Conservation (phyloP, 371 early-diverging fungal genomes). For the Syncephalastrum racemosum region DNA sequence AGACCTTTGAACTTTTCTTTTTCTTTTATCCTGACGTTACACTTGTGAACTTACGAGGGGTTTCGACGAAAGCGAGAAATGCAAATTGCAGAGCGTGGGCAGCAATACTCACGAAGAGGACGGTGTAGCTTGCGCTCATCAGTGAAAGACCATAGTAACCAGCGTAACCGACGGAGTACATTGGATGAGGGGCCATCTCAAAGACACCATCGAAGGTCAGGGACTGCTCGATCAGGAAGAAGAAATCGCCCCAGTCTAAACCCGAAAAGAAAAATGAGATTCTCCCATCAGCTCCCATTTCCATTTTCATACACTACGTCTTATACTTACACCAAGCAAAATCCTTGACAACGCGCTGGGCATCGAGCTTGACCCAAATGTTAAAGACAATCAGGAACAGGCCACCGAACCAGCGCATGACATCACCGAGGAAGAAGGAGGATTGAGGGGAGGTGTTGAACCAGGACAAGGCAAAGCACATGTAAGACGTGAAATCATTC, state of each 20-base stretch:
- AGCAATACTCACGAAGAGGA: conserved; percentile 85
- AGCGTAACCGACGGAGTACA: conserved; percentile 97
- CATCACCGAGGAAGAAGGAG: conserved; percentile 53
- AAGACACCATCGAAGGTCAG: conserved; percentile 93
- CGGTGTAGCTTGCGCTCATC: conserved; percentile 81
- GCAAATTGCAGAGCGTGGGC: conserved; percentile 89
- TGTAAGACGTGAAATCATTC: conserved; percentile 88
- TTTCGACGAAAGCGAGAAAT: conserved; percentile 91
- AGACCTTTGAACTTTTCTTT: too few species aligned
- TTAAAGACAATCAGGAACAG: conserved; percentile 83
- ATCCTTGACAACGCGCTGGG: conserved; percentile 95
- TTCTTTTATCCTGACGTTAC: neutral
- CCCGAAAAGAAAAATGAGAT: neutral
- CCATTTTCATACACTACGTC: neutral
- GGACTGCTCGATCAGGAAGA: conserved; percentile 87
- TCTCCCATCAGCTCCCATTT: neutral
- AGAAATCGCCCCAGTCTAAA: conserved; percentile 97
- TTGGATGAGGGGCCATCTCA: conserved; percentile 97
- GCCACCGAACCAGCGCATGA: conserved; percentile 77
- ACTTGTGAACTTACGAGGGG: conserved; percentile 70
- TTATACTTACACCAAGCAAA: conserved; percentile 92
- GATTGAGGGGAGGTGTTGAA: conserved; percentile 56
- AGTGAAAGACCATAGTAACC: conserved; percentile 94
- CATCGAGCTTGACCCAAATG: conserved; percentile 95
- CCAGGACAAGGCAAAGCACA: conserved; percentile 81